Conservation (phyloP, 257 asterid species). For the Solanum chilense region DNA sequence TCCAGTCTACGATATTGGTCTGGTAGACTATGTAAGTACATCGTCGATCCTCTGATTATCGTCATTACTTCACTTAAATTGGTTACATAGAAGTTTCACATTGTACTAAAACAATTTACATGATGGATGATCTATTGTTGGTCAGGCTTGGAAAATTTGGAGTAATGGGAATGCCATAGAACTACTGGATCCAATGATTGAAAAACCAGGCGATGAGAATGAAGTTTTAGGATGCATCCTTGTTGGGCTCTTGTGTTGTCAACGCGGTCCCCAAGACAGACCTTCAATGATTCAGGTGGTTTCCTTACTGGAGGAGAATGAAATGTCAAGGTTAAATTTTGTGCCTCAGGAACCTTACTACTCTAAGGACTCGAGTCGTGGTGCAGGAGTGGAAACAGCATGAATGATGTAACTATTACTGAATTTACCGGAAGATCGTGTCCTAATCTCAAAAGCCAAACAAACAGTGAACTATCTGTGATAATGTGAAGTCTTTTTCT, state of each 20-base stretch:
- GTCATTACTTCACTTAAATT: background rate
- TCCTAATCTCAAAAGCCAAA: background rate
- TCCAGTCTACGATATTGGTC: conserved; percentile 27
- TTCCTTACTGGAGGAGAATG: conserved; percentile 20
- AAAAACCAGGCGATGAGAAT: background rate
- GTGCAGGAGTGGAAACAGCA: background rate
- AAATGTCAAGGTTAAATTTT: background rate
- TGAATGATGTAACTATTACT: background rate
- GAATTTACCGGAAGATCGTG: background rate
- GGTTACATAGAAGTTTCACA: background rate
- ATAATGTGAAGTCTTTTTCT: background rate
- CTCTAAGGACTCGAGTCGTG: background rate
- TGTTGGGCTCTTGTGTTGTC: conserved; percentile 33
- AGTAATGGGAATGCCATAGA: conserved; percentile 15
- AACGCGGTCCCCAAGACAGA: conserved; percentile 15
- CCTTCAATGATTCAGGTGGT: conserved; percentile 27
- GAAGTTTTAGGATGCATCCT: conserved; percentile 20
- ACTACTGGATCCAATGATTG: conserved; percentile 12
- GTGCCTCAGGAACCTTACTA: conserved; percentile 37
- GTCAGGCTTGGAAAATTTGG: conserved; percentile 39
- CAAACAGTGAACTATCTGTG: background rate
- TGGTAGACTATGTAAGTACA: conserved; percentile 30
- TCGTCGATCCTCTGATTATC: background rate
- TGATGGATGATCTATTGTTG: background rate
- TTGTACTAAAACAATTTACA: background rate